Evolutionary conservation across 768 basidiomycete species (phyloP).

Genomic region (Dentipellis sp.): DNA sequence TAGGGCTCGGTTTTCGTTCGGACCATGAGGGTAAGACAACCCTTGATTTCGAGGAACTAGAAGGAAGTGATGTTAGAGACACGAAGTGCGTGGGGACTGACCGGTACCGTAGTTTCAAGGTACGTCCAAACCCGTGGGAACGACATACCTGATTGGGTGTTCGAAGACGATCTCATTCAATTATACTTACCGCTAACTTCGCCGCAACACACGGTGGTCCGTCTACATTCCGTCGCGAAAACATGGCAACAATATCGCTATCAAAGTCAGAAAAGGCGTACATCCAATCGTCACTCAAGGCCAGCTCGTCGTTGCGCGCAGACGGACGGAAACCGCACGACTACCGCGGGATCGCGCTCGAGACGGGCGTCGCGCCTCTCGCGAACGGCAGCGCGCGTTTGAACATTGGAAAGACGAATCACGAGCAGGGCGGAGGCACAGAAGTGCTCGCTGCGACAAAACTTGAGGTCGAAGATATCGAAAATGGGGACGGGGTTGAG

Average conservation of each 20-base stretch:
- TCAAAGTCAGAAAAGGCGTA: slow-evolving; percentile 80
- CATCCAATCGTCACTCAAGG: slow-evolving; percentile 55
- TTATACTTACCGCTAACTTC: too few species aligned
- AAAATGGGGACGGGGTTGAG: slow-evolving; percentile 34
- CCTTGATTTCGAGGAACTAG: too few species aligned
- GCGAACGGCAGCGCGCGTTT: slow-evolving; percentile 81
- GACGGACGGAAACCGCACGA: slow-evolving; percentile 67
- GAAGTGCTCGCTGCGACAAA: slow-evolving; percentile 74
- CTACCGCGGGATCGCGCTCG: slow-evolving; percentile 60
- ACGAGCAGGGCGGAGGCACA: slow-evolving; percentile 55
- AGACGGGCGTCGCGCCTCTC: slow-evolving; percentile 70
- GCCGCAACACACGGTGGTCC: too few species aligned
- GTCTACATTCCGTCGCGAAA: neutral
- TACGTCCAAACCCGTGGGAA: too few species aligned
- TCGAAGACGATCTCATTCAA: too few species aligned
- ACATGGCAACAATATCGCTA: slow-evolving; percentile 24
- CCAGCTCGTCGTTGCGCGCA: slow-evolving; percentile 52
- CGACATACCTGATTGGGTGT: too few species aligned
- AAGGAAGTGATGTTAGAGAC: too few species aligned
- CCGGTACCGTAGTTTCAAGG: too few species aligned
- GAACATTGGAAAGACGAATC: slow-evolving; percentile 51
- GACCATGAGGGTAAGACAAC: too few species aligned
- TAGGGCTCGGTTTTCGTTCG: too few species aligned
- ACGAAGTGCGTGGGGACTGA: too few species aligned
- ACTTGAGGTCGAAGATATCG: slow-evolving; percentile 64